Percentiles rank a stretch among this genome's conserved stretches.
These are phyloP conservation scores for Colletotrichum lupini DNA, from an alignment of 2,329 filamentous ascomycete species.

Conservation along the genomic window DNA sequence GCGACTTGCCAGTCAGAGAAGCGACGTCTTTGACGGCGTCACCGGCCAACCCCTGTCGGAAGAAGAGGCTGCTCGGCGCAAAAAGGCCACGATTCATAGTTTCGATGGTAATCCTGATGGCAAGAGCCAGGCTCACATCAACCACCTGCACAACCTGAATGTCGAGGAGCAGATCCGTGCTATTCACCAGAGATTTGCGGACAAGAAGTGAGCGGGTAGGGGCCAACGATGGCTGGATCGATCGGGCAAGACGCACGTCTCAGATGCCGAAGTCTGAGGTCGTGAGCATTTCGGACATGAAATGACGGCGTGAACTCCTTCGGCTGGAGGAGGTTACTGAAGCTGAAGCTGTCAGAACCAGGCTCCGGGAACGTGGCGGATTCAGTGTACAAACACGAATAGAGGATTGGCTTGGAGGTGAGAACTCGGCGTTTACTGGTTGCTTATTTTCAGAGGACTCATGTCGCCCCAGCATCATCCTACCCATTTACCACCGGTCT, in stretches of 20 bases:
- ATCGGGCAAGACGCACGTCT: not conserved
- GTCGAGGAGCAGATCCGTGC: constrained; percentile 86
- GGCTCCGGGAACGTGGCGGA: not conserved
- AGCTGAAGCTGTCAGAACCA: not conserved
- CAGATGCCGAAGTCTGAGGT: not conserved
- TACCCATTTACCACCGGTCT: not conserved
- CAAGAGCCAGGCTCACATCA: constrained; percentile 62
- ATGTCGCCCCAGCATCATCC: not conserved
- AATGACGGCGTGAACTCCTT: not conserved
- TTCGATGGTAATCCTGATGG: constrained; percentile 68
- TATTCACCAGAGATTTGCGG: constrained; percentile 66
- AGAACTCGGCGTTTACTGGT: constrained; percentile 1
- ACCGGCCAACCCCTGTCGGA: constrained; percentile 76
- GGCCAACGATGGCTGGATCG: not conserved
- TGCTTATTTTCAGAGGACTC: constrained; percentile 2
- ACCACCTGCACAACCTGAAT: constrained; percentile 75
- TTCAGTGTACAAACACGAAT: not conserved
- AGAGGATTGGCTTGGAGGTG: constrained; percentile 1
- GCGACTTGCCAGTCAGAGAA: constrained; percentile 88
- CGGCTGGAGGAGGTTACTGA: not conserved
- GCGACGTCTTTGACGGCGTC: constrained; percentile 84
- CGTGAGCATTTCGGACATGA: not conserved
- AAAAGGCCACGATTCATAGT: constrained; percentile 73
- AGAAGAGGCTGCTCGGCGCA: constrained; percentile 80
- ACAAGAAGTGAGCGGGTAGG: constrained; percentile 23